These are phyloP conservation scores for Gossypium turneri DNA, from an alignment of 345 rosid species.

Conservation along the genomic window DNA sequence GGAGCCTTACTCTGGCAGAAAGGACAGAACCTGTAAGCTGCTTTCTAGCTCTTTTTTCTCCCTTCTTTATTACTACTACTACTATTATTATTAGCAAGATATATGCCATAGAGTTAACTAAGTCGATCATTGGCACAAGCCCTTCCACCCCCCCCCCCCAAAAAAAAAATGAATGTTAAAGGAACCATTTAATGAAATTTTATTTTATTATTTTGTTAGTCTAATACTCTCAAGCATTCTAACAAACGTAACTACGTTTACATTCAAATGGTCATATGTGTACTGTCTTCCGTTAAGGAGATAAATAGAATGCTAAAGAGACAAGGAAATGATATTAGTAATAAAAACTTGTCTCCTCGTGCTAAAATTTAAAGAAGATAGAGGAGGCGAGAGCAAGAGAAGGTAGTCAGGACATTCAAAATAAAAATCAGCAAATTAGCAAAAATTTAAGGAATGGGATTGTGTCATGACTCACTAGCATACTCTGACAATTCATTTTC, in stretches of 20 bases:
- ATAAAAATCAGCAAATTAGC: not conserved
- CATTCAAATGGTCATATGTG: no score
- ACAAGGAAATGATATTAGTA: no score
- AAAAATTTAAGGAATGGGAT: not conserved
- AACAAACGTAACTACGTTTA: no score
- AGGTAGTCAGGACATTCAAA: not conserved
- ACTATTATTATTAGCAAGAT: not conserved
- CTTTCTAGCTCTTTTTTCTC: not conserved
- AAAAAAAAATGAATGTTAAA: no score
- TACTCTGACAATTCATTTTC: not conserved
- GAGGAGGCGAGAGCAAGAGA: no score
- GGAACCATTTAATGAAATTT: not conserved
- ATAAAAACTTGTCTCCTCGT: no score
- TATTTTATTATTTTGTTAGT: no score
- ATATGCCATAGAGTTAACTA: not conserved
- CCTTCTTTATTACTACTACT: not conserved
- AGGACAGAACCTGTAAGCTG: constrained; percentile 27
- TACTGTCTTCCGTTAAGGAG: no score
- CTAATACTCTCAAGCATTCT: no score
- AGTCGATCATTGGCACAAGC: not conserved
- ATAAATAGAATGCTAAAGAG: no score
- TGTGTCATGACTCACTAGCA: not conserved
- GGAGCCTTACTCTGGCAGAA: not conserved
- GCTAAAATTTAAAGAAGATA: no score
- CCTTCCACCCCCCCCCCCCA: not conserved